phyloP scores from a whole-genome alignment of 805 yeast genomes.

The Wickerhamiella allomyrinae region DNA sequence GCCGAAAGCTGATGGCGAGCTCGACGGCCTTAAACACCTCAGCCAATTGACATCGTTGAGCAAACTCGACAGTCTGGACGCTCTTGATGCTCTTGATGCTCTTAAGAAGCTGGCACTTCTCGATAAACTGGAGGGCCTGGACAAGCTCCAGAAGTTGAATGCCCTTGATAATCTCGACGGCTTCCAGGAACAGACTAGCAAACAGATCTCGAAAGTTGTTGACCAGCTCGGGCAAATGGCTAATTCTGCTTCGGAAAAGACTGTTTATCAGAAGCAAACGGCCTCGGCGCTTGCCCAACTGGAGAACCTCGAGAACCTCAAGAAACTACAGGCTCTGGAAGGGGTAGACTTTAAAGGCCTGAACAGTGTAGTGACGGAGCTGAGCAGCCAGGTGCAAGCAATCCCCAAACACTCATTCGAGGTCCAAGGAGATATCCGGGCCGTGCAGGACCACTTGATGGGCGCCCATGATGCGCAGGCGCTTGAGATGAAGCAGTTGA shows the following conservation, averaged over 20 bases:
- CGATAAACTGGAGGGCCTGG: background rate
- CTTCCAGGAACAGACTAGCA: background rate
- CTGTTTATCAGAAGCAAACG: no score
- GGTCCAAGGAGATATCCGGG: conserved; percentile 15
- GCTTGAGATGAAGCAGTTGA: conserved; percentile 3
- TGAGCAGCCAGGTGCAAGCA: background rate
- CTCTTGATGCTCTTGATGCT: conserved; percentile 4
- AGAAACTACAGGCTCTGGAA: background rate
- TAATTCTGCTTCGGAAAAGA: no score
- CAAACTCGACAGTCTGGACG: background rate
- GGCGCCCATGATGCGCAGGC: conserved; percentile 8
- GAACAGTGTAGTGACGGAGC: background rate
- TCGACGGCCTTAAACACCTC: background rate
- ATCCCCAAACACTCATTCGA: background rate
- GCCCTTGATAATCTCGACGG: background rate
- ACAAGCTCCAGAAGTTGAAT: conserved; percentile 2
- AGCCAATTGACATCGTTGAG: conserved; percentile 14
- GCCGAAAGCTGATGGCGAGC: background rate
- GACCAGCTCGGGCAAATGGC: background rate
- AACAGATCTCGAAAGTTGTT: background rate
- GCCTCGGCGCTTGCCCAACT: conserved; percentile 1
- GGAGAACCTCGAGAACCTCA: conserved; percentile 6
- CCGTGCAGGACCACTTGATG: conserved; percentile 14
- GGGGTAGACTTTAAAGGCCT: background rate
- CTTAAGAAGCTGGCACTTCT: conserved; percentile 1